Conservation (phyloP, 139 green algal genomes). For the Closterium sp. region DNA sequence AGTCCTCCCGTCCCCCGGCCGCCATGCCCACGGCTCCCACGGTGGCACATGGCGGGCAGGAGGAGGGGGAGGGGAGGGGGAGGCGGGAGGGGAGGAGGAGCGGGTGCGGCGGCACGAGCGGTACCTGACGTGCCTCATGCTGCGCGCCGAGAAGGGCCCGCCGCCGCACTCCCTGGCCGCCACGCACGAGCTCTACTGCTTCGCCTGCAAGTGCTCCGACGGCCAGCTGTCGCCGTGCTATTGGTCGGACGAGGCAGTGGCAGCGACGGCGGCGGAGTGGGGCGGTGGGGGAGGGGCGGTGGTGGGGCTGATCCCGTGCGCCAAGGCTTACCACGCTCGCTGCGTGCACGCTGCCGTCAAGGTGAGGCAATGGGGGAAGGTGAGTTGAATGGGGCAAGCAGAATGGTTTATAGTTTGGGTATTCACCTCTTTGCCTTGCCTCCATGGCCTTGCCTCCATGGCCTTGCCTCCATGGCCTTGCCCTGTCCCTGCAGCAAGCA, state of each 20-base stretch:
- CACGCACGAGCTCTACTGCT: neutral
- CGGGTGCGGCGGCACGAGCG: neutral
- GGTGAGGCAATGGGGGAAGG: neutral
- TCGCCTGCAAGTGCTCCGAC: neutral
- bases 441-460: too few species aligned
- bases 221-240: neutral
- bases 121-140: neutral
- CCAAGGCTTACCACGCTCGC: neutral
- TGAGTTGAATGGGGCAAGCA: neutral
- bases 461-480: too few species aligned
- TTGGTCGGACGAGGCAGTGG: neutral
- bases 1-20: neutral
- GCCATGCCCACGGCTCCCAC: too few species aligned
- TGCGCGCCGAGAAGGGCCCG: neutral
- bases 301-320: neutral
- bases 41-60: too few species aligned
- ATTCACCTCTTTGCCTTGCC: too few species aligned
- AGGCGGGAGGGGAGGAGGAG: neutral
- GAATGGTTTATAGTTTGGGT: too few species aligned
- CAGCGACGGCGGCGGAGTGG: neutral
- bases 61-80: too few species aligned
- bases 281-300: neutral
- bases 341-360: neutral
- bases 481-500: too few species aligned
- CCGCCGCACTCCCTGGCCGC: neutral